These are phyloP conservation scores for Rhododendron henanense DNA, from an alignment of 148 eudicot genomes.

Conservation along the genomic window DNA sequence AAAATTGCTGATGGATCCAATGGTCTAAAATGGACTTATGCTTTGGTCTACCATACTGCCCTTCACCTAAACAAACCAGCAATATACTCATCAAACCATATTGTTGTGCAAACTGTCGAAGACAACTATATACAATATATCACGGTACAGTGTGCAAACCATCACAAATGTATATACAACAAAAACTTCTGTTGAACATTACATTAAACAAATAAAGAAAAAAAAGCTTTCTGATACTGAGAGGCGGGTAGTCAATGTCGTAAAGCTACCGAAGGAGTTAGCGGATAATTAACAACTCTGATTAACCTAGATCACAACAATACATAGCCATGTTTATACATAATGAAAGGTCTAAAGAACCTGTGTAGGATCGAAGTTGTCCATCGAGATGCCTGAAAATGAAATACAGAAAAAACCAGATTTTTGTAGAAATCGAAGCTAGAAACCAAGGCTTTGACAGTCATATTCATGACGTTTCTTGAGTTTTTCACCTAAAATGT, in stretches of 20 bases:
- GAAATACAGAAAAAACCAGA: background rate
- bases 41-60: background rate
- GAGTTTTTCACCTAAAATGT: too few relatives aligned
- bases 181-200: background rate
- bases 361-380: background rate
- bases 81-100: background rate
- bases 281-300: background rate
- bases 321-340: background rate
- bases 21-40: background rate
- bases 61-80: background rate
- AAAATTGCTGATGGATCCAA: background rate
- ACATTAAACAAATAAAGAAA: background rate
- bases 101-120: background rate
- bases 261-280: background rate
- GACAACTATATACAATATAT: background rate
- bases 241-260: background rate
- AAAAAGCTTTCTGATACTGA: background rate
- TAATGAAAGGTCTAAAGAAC: background rate
- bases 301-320: background rate
- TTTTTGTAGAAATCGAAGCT: too few relatives aligned
- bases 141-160: background rate
- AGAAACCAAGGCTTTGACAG: too few relatives aligned
- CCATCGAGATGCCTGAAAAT: background rate
- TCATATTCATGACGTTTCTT: too few relatives aligned
- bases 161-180: background rate